phyloP scores from a whole-genome alignment of 1,139 yeast genomes.

The Suhomyces choctaworum region DNA sequence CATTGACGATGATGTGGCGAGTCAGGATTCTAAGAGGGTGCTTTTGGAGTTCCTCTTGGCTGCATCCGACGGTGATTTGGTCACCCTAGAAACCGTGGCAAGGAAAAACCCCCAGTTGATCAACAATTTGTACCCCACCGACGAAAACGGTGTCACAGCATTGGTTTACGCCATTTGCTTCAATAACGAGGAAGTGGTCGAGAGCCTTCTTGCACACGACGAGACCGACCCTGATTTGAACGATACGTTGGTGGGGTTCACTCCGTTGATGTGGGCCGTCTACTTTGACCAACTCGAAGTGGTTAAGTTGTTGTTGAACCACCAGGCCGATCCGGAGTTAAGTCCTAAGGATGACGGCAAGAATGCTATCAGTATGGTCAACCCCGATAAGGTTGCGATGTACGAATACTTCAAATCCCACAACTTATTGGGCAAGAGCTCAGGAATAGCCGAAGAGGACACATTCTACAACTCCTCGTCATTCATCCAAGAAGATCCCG shows the following conservation, averaged over 20 bases:
- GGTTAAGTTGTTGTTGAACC: conserved; percentile 36
- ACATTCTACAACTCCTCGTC: conserved; percentile 19
- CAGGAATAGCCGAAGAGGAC: conserved; percentile 14
- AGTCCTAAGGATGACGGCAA: conserved; percentile 31
- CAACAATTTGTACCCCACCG: conserved; percentile 33
- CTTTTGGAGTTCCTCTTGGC: conserved; percentile 32
- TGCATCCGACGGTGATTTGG: conserved; percentile 53
- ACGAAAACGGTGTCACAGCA: conserved; percentile 48
- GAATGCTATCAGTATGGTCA: conserved; percentile 36
- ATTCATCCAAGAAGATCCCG: conserved; percentile 31
- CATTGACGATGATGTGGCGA: conserved; percentile 11
- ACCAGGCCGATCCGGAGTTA: conserved; percentile 45
- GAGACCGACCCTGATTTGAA: conserved; percentile 41
- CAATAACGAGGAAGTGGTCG: conserved; percentile 44
- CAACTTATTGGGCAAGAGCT: conserved; percentile 37
- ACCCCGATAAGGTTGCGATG: conserved; percentile 33
- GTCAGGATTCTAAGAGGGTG: conserved; percentile 11
- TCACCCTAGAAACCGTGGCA: conserved; percentile 39
- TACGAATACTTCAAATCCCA: conserved; percentile 43
- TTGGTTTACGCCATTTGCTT: conserved; percentile 56
- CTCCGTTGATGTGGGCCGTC: conserved; percentile 54
- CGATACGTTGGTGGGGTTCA: conserved; percentile 36
- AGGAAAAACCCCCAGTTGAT: conserved; percentile 32
- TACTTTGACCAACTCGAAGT: conserved; percentile 38
- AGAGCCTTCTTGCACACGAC: conserved; percentile 37